Percentiles rank a stretch among this genome's conserved stretches.
These are phyloP conservation scores for Linderniella brevidens DNA, from an alignment of 257 asterid species.

Conservation along the genomic window DNA sequence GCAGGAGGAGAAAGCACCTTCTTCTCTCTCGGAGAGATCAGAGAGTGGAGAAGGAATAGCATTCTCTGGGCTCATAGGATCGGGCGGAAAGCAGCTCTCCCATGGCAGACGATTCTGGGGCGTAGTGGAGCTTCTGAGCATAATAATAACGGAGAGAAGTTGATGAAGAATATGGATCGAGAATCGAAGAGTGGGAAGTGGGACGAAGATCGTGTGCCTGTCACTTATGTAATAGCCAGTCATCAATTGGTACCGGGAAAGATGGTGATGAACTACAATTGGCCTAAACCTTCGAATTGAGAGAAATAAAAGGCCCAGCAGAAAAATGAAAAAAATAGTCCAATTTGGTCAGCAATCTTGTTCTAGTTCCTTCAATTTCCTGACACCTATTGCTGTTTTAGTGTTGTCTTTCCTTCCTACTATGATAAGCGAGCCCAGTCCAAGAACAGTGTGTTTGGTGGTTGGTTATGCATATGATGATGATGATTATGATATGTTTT, in stretches of 20 bases:
- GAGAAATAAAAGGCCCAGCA: too few relatives aligned
- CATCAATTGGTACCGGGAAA: conserved; percentile 12
- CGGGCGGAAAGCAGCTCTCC: conserved; percentile 16
- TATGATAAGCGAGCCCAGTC: too few relatives aligned
- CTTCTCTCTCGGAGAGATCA: conserved; percentile 6
- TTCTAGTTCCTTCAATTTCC: too few relatives aligned
- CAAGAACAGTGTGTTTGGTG: too few relatives aligned
- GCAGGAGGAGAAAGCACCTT: not conserved
- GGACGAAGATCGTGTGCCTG: conserved; percentile 10
- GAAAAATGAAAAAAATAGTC: too few relatives aligned
- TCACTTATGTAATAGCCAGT: conserved; percentile 12
- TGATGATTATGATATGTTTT: too few relatives aligned
- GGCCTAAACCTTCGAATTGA: conserved; percentile 3
- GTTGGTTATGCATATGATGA: too few relatives aligned
- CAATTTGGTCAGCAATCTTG: too few relatives aligned
- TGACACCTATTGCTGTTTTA: too few relatives aligned
- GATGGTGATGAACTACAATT: conserved; percentile 13
- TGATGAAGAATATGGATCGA: conserved; percentile 11
- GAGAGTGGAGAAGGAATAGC: conserved; percentile 17
- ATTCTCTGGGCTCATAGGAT: conserved; percentile 18
- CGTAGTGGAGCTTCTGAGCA: conserved; percentile 14
- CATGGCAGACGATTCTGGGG: conserved; percentile 11
- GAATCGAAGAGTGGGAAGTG: conserved; percentile 7
- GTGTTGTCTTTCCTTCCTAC: too few relatives aligned
- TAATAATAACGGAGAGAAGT: conserved; percentile 10